Evolutionary conservation across 2,329 filamentous ascomycete genomes (phyloP), one percentile per base, ranked within the genome.

Genomic region (Aureobasidium leucospermi): DNA sequence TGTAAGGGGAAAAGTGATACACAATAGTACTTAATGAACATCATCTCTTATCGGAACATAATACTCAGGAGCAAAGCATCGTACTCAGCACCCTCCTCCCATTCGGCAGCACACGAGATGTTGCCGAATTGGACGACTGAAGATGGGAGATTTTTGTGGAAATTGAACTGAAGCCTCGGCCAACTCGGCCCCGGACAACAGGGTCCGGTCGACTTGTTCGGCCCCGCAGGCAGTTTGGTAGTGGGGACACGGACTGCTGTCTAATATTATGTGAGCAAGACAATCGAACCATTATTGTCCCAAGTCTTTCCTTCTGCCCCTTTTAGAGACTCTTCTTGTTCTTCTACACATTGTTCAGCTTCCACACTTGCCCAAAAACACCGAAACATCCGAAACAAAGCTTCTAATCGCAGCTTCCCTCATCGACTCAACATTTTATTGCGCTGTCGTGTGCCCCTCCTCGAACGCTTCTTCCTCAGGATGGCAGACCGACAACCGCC

Each of bases 401-500:
- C 52, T 45, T 38, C 15, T 28, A 55, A 38, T 46, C 52, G 52
- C 52, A 56, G 32, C 52, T 56, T 56, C 23, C 51, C 38, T 45
- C n/a, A 43, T 45, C 39, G 11, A 8, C 52, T 56, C 52, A 56
- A 56, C 52, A 56, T 36, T 56, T 56, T 41, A n/a, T 23, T 23
- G 41, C 41, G 39, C 29, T 41, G 48, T 52, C 48, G 48, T 52
- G 48, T 52, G 48, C 48, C 36, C 48, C 52, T 38, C 16, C 8
- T 16, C 45, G 15, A 47, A 11, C 45, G n/a, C 13, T 29, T 16
- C n/a, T 16, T 10, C 31, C 31, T 5, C 31, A 31, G 2, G 32
- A 58, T 58, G 55, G 16, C 55, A 46, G 55, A 58, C 42, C 55
- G 55, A 58, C 55, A 16, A 38, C 58, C 58, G 41, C 51, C 67